phyloP scores from a whole-genome alignment of 176 grass and related monocot genomes.

The Bonia amplexicaulis region DNA sequence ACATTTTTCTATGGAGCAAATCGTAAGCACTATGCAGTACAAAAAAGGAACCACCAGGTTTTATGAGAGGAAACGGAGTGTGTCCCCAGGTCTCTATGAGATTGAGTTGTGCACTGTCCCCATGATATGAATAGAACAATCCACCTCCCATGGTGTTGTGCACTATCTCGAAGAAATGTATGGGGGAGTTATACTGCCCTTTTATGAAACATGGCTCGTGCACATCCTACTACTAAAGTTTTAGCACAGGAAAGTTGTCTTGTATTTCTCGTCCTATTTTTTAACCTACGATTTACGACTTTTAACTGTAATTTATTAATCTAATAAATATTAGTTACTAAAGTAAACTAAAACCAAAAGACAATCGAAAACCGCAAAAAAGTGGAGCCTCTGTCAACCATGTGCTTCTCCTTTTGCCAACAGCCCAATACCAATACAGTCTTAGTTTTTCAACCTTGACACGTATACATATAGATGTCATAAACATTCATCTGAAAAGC shows the following conservation, averaged over 20 bases:
- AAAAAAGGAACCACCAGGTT: not conserved
- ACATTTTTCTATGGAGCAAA: not conserved
- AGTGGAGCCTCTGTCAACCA: not conserved
- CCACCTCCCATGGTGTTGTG: slow-evolving; percentile 18
- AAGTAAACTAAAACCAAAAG: no score
- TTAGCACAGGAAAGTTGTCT: not conserved
- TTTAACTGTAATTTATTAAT: no score
- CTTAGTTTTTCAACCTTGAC: not conserved
- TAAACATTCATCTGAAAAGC: not conserved
- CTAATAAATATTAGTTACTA: no score
- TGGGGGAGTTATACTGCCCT: not conserved
- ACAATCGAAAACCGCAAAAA: accelerated
- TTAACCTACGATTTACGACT: no score
- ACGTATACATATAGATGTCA: not conserved
- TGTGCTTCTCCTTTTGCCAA: not conserved
- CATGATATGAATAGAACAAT: slow-evolving; percentile 25
- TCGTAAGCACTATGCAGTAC: not conserved
- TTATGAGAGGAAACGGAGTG: not conserved
- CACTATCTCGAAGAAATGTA: not conserved
- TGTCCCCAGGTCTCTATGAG: not conserved
- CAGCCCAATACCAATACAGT: no score
- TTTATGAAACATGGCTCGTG: not conserved
- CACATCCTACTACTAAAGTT: not conserved
- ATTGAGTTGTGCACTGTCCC: slow-evolving; percentile 35
- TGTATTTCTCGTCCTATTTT: not conserved